phyloP scores from a whole-genome alignment of 371 early-diverging fungal species.

The Lichtheimia ornata region DNA sequence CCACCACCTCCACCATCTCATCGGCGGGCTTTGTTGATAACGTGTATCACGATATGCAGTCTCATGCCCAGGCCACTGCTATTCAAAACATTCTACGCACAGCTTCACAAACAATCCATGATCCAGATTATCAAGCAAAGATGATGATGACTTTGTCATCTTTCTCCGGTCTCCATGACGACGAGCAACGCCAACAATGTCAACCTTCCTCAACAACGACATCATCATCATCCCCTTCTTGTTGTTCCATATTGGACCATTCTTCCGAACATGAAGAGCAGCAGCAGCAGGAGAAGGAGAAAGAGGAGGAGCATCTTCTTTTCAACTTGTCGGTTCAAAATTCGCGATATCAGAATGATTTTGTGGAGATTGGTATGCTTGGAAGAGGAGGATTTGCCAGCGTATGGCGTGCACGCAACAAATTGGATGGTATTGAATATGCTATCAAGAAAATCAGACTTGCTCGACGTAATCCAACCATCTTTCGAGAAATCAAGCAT shows the following conservation, averaged over 20 bases:
- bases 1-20: slow-evolving; percentile 7
- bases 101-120: slow-evolving; percentile 71
- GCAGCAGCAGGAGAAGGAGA: too few relatives aligned
- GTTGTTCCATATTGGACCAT: not conserved
- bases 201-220: too few relatives aligned
- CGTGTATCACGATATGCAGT: slow-evolving; percentile 79
- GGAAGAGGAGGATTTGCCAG: slow-evolving; percentile 96
- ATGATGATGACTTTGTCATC: not conserved
- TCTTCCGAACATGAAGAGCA: not conserved
- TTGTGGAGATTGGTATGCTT: slow-evolving; percentile 71
- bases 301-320: slow-evolving; percentile 6
- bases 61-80: slow-evolving; percentile 74
- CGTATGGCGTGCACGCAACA: slow-evolving; percentile 75
- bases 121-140: slow-evolving; percentile 6
- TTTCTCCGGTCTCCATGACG: not conserved
- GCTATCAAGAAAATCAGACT: slow-evolving; percentile 86
- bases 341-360: slow-evolving; percentile 84
- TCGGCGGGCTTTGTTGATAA: slow-evolving; percentile 78
- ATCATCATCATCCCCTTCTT: not conserved
- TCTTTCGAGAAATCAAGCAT: slow-evolving; percentile 89
- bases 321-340: slow-evolving; percentile 53
- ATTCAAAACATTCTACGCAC: slow-evolving; percentile 79
- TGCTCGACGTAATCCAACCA: slow-evolving; percentile 29
- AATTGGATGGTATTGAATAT: slow-evolving; percentile 83
- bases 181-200: not conserved